Evolutionary conservation across 805 yeast species (phyloP), one percentile per base, ranked within the genome.

Genomic region (Barnettozyma pratensis): DNA sequence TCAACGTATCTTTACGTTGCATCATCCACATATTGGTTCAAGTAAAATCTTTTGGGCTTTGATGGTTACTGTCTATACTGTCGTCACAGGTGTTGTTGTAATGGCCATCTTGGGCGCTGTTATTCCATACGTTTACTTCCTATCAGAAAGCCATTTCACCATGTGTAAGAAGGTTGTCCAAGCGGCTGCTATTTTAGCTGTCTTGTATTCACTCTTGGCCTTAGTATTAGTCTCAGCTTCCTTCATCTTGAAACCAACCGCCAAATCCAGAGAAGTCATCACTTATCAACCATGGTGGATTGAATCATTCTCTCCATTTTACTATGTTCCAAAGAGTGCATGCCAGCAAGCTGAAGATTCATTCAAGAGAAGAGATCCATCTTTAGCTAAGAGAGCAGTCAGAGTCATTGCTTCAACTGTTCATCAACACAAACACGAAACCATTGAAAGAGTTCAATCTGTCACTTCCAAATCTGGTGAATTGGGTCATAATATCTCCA

Each of bases 241-340:
- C 1, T 85, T 69, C 58, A 49, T 75, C 39, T 67, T 81, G 56
- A 76, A 76, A 52, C 81, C 88, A 25, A 77, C 86, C 6, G 50
- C 67, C 34, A 68, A 65, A 37, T 80, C 79, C 51, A 74, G 72
- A 52, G 62, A 67, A 39, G 70, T 82, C 37, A 73, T 77, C 56
- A 80, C 77, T 42, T 85, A 79, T 62, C 87, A 81, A 61, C 88
- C 95, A 36, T 82, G 83, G 76, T 86, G 94, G 94, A 81, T 86
- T 58, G 81, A 81, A 62, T 74, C 80, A 5, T 83, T 85, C 55
- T 59, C 67, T 27, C 74, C 82, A 14, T 66, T 70, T 44, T 86
- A 85, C 64, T 85, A 73, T 65, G 83, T 82, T 11, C 71, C 72
- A 52, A 74, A 73, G 49, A 72, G 73, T 45, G 80, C 88, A 2